Conservation (phyloP, 805 yeast species). For the Debaryomyces maramus region DNA sequence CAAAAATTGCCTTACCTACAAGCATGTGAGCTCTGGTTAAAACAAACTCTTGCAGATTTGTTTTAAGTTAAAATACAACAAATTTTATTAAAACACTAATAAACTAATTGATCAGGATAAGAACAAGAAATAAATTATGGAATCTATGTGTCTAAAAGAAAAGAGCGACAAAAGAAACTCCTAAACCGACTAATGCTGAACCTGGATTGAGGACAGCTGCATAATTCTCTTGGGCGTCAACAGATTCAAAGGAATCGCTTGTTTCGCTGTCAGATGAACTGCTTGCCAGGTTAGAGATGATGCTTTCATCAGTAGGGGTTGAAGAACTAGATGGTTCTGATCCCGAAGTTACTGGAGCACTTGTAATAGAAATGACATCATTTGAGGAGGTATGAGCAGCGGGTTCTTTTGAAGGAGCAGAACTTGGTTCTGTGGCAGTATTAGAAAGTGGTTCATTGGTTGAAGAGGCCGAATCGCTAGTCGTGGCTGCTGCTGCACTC, state of each 20-base stretch:
- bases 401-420: constrained; percentile 2
- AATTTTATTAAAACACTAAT: no score
- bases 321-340: constrained; percentile 11
- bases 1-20: no score
- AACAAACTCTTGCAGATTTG: no score
- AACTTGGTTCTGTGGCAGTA: constrained; percentile 3
- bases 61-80: no score
- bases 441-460: constrained; percentile 9
- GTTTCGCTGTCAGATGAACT: not conserved
- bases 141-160: not conserved
- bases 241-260: not conserved
- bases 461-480: constrained; percentile 12
- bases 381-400: constrained; percentile 2
- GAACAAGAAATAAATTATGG: no score
- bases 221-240: constrained; percentile 1
- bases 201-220: constrained; percentile 1
- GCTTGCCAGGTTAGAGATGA: not conserved
- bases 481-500: constrained; percentile 14
- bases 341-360: not conserved
- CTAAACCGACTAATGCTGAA: not conserved
- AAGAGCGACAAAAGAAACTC: not conserved
- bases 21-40: no score
- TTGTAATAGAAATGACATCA: not conserved
- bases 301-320: constrained; percentile 5
- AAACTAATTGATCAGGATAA: no score